Evolutionary conservation across 1,284 basidiomycete species (phyloP), one percentile per base, ranked within the genome.

Genomic region (Rhizopogon hawkerae): DNA sequence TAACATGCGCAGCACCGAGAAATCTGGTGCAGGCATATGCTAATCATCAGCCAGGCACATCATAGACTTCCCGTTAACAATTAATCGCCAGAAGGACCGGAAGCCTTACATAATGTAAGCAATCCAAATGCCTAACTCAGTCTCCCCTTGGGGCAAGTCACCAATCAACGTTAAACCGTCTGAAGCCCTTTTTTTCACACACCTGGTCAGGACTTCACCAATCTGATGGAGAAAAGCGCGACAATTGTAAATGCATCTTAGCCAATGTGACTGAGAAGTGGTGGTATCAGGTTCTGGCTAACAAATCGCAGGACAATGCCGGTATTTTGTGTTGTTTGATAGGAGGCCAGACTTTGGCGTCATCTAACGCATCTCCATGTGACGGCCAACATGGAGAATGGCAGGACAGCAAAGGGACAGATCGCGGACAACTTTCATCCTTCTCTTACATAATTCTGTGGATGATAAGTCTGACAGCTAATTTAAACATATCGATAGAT

Each of bases 11-110:
- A 39, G 9, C 14, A 5, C 10, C n/a, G 38, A 26, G 23, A 8
- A 24, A 39, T 8, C 38, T 14, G n/a, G 38, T 10, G 24, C 11
- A 42, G 26, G 29, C 11, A 31, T 18, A 29, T n/a, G 41, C 41
- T 29, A 43, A 43, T 43, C 41, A 43, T 43, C 16, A 43, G 39
- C 16, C 3, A 42, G 41, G 41, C 29, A 43, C 41, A 16, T 29
- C 2, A n/a, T 8, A 29, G n/a, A 8, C 39, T 42, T 6, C 39
- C 16, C 26, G 26, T 42, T 29, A 43, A 43, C 41, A 43, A 43
- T 43, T 33, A 43, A 43, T 43, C 41, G 41, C 29, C 11, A 43
- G 41, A 43, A 43, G 41, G 29, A 31, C 41, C 7, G 3, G 14
- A 14, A 29, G 24, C n/a, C 9, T 29, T 24, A 24, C n/a, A 31